Evolutionary conservation across 768 basidiomycete species (phyloP).

Genomic region (Floccularia luteovirens): DNA sequence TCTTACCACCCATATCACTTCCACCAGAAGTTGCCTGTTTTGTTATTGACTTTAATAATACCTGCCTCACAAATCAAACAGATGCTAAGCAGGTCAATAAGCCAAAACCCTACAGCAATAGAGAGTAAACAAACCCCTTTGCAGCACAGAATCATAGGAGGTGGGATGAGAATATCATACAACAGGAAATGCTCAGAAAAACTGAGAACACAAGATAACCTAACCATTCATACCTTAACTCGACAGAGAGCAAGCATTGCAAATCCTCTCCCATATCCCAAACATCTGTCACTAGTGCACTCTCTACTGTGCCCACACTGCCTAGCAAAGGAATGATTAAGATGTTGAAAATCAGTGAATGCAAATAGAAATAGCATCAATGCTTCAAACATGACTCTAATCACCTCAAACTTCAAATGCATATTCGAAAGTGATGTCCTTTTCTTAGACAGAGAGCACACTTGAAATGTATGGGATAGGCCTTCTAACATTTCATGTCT

Average conservation of each 20-base stretch:
- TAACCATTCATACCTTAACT: no score
- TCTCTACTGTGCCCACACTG: slow-evolving; percentile 12
- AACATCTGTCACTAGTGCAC: neutral
- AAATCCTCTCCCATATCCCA: neutral
- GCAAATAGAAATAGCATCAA: neutral
- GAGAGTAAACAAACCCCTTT: no score
- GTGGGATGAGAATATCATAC: no score
- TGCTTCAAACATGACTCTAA: neutral
- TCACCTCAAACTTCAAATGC: no score
- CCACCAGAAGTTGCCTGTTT: slow-evolving; percentile 16
- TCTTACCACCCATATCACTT: slow-evolving; percentile 21
- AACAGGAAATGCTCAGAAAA: no score
- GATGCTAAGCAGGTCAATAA: neutral
- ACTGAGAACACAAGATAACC: no score
- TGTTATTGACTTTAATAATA: slow-evolving; percentile 15
- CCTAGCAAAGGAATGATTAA: slow-evolving; percentile 12
- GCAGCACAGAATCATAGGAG: no score
- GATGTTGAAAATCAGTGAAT: neutral
- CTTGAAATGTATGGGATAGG: slow-evolving; percentile 26
- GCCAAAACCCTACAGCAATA: slow-evolving; percentile 1
- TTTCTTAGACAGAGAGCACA: slow-evolving; percentile 11
- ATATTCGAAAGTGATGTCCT: neutral
- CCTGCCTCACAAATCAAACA: no score
- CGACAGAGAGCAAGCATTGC: neutral
- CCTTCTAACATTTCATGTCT: slow-evolving; percentile 28